phyloP scores from a whole-genome alignment of 257 asterid genomes.

The Nicotiana undulata region DNA sequence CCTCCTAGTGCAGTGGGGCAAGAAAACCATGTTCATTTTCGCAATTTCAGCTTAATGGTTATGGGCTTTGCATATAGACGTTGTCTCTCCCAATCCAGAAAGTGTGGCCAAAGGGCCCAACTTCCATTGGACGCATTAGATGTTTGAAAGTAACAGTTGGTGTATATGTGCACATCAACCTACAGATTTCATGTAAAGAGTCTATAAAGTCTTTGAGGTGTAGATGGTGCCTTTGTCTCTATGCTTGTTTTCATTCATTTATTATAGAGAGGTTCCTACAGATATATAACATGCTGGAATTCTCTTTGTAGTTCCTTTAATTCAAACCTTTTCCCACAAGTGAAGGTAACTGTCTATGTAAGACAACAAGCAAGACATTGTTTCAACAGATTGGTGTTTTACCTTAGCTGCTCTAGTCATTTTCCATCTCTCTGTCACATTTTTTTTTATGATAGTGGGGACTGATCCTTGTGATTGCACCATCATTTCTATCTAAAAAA shows the following conservation, averaged over 20 bases:
- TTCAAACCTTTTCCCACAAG: neutral
- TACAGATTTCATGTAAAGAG: neutral
- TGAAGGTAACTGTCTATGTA: neutral
- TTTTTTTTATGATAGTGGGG: neutral
- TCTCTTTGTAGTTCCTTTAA: conserved; percentile 17
- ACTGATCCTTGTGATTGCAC: conserved; percentile 4
- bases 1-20: neutral
- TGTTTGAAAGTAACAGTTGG: neutral
- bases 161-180: neutral
- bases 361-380: conserved; percentile 19
- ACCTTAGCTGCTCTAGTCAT: conserved; percentile 6
- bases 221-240: conserved; percentile 17
- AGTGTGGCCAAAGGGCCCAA: conserved; percentile 11
- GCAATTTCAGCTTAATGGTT: conserved; percentile 12
- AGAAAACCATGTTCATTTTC: conserved; percentile 17
- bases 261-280: no score
- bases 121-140: conserved; percentile 10
- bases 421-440: conserved; percentile 4
- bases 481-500: conserved; percentile 2
- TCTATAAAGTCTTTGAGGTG: conserved; percentile 7
- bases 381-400: neutral
- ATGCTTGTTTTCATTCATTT: neutral
- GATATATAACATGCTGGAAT: neutral
- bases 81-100: conserved; percentile 4
- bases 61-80: conserved; percentile 17